These are phyloP conservation scores for Vaccinium vitisidaea DNA, from an alignment of 148 eudicot genomes.

Conservation along the genomic window DNA sequence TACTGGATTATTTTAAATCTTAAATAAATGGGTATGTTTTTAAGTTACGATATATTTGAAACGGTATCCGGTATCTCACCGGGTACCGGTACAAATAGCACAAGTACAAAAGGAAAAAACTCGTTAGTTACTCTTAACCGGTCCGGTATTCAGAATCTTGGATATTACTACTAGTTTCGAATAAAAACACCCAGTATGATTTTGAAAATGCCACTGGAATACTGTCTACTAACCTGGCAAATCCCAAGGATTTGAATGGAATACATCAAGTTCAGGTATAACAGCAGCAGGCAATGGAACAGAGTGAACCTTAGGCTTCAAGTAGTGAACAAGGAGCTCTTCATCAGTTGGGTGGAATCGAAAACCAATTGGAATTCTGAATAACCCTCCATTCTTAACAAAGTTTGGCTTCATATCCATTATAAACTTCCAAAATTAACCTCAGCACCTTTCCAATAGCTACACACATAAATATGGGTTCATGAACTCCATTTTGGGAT, in stretches of 20 bases:
- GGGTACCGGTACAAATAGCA: no score
- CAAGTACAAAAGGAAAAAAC: no score
- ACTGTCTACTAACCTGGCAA: conserved; percentile 38
- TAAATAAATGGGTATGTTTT: no score
- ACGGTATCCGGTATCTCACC: no score
- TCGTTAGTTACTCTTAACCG: no score
- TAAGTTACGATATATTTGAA: no score
- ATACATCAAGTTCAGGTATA: conserved; percentile 37
- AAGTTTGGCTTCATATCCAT: neutral
- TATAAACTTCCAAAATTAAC: neutral
- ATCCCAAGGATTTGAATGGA: conserved; percentile 37
- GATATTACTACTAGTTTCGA: no score
- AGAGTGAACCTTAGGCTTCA: conserved; percentile 34
- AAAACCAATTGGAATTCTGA: conserved; percentile 47
- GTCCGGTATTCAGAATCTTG: no score
- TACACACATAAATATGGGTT: neutral
- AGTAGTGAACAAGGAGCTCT: conserved; percentile 52
- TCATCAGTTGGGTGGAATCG: conserved; percentile 59
- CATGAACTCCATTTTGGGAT: neutral
- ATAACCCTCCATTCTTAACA: conserved; percentile 5
- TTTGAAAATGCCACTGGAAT: neutral
- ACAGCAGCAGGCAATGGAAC: conserved; percentile 51
- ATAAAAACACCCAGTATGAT: no score
- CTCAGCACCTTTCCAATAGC: neutral
- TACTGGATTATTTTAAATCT: no score